Base-by-base conservation (phyloP, 768 basidiomycete genomes). In the Lepiota venenata region DNA sequence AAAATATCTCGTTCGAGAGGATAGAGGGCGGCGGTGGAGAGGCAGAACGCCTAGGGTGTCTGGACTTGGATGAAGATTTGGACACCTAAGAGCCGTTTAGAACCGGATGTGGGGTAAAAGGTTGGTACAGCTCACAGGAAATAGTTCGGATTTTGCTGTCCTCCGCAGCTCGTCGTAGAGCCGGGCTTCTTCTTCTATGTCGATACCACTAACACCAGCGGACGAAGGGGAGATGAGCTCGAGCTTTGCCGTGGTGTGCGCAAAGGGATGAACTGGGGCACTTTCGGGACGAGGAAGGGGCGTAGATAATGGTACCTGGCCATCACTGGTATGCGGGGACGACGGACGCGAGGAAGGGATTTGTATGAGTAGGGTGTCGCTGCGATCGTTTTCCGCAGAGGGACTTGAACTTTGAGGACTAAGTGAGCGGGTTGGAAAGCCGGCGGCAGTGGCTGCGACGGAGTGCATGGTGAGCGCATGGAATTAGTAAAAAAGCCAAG, bases 1-100 rank as follows among this genome's bases (percentile, higher is more conserved):
- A 72, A 78, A 83, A 88, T 20, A 89, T 90, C 44, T 88, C 87
- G 12, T 73, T 75, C 0, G 84, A 86, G 62, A 84, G 83, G 16
- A 88, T 68, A 0, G 84, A 87, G 7, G 65, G 62, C n/a, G 63
- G 58, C 43, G 59, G 49, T 32, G 52, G 54, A 14, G 58, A 55
- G n/a, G 48, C 50, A 20, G 40, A 21, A 18, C 80, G 76, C 4
- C 79, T 64, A 11, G 64, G 8, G 21, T 38, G 41, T 10, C 37
- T 50, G 25, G 11, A 22, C 8, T 1, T 15, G 20, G 12, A 32
- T 45, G 46, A 35, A 20, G 32, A 39, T 27, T 47, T 29, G 11
- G 47, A 35, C 15, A 48, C 29, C 53, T 55, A 22, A 36, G 20
- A 22, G 36, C n/a, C 45, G 21, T 20, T 52, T 0, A 47, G 22